These are phyloP conservation scores for Oryza coarctata DNA, from an alignment of 176 grass and related monocot species.

Conservation along the genomic window DNA sequence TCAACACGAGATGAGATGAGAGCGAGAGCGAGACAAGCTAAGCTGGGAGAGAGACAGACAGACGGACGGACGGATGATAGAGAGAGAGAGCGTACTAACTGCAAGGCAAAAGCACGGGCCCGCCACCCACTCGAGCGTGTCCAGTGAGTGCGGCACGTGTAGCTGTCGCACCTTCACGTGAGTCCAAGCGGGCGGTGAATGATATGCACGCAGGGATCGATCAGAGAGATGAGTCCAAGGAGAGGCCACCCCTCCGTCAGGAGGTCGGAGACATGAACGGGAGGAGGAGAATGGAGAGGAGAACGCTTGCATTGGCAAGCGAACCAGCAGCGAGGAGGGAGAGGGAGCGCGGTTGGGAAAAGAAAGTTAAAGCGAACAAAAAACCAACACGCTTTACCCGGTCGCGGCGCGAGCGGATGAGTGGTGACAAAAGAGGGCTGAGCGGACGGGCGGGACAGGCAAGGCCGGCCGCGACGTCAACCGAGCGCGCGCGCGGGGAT, in stretches of 20 bases:
- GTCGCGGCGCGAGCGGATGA: background rate
- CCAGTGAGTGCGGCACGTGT: conserved; percentile 43
- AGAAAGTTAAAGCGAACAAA: conserved; percentile 43
- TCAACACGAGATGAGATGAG: background rate
- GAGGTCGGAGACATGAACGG: background rate
- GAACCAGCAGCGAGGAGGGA: background rate
- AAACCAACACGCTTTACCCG: conserved; percentile 42
- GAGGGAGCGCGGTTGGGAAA: background rate
- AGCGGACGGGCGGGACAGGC: background rate
- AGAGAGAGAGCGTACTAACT: too few relatives aligned
- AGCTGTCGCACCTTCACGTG: conserved; percentile 35
- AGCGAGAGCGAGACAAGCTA: background rate
- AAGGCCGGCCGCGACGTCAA: background rate
- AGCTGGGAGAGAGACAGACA: background rate
- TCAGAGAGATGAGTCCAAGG: background rate
- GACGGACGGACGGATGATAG: background rate
- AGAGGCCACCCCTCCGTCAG: background rate
- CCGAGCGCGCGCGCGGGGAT: background rate
- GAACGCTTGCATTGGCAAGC: background rate
- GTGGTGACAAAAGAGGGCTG: conserved; percentile 32
- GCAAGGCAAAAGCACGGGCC: background rate
- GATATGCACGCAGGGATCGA: background rate
- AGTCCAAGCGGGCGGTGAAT: conserved; percentile 36
- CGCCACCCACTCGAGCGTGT: conserved; percentile 19
- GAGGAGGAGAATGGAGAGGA: background rate